These are phyloP conservation scores for Urostyla sp. DNA, from an alignment of 73 alveolate genomes.

Conservation along the genomic window DNA sequence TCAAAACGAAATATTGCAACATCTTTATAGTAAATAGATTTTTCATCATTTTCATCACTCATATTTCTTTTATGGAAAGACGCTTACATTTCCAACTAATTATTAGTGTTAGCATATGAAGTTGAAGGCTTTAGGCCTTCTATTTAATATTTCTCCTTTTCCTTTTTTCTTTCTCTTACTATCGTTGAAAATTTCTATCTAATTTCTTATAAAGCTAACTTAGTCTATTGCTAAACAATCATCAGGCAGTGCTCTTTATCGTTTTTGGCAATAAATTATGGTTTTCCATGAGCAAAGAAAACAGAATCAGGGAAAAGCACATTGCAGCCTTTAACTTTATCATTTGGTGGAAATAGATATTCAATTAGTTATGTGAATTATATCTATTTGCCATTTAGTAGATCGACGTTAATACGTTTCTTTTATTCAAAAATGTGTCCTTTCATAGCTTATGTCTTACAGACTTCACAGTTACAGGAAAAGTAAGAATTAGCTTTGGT, in stretches of 20 bases:
- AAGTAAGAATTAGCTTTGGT: constrained; percentile 51
- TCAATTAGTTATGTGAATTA: constrained; percentile 46
- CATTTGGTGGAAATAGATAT: constrained; percentile 46
- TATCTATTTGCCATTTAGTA: constrained; percentile 1
- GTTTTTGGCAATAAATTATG: constrained; percentile 55
- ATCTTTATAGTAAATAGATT: constrained; percentile 32
- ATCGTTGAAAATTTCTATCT: constrained; percentile 47
- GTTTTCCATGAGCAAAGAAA: constrained; percentile 62
- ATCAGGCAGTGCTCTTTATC: constrained; percentile 56
- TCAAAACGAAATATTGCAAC: constrained; percentile 41
- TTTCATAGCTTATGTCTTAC: constrained; percentile 13
- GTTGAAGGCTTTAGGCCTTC: not conserved
- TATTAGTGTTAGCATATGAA: not conserved
- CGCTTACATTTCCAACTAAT: not conserved
- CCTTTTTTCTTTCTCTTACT: constrained; percentile 55
- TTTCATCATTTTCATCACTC: constrained; percentile 12
- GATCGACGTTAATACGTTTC: not conserved
- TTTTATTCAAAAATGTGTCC: constrained; percentile 27
- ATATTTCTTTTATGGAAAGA: not conserved
- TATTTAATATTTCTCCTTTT: not conserved
- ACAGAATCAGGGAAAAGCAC: constrained; percentile 68
- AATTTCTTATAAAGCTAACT: constrained; percentile 58
- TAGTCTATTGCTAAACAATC: constrained; percentile 15
- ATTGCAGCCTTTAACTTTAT: constrained; percentile 47
- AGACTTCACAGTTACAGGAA: constrained; percentile 48